Base-by-base conservation (phyloP, 1,139 yeast species). In the Scheffersomyces segobiensis region DNA sequence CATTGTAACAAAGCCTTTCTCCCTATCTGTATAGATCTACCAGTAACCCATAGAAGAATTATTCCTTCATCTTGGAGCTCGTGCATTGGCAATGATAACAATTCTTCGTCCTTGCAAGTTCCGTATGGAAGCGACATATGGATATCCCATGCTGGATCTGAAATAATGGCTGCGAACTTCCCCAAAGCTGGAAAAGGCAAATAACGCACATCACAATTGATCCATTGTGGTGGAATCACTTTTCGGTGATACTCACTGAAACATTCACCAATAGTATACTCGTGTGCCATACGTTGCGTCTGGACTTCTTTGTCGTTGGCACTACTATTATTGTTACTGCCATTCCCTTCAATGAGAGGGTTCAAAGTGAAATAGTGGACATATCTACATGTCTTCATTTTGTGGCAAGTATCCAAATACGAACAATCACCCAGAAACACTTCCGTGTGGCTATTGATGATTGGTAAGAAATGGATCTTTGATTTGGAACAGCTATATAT, bases 61-160 rank as follows among this genome's bases (percentile, higher is more conserved):
- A 93, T 76, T 0, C 98, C 98, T 69, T 91, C 97, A 57, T 85
- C 87, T 71, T 93, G 98, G 50, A 93, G 76, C 53, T 82, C 76
- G 51, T 84, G 81, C 71, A 93, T 81, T 20, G 91, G 88, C 48
- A 93, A 77, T 10, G 85, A 78, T 58, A 88, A 72, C 52, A 93
- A 76, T 64, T 91, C 97, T 3, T 83, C 82, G 67, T 88, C 95
- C 60, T 88, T 87, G 67, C 91, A 87, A 0, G 91, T 87, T 2
- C 93, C 93, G 69, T 89, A 87, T 1, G 95, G 93, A 59, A 88
- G 74, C 4, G 87, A 86, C 93, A 89, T 89, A 70, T 90, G 96
- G 59, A 90, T 90, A 61, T 89, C 90, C 96, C 96, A 90, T 2
- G 96, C 92, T 1, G 96, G 97, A 71, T 93, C 98, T 0, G 97